phyloP scores from a whole-genome alignment of 2,329 filamentous ascomycete genomes.

The Fusarium concolor region DNA sequence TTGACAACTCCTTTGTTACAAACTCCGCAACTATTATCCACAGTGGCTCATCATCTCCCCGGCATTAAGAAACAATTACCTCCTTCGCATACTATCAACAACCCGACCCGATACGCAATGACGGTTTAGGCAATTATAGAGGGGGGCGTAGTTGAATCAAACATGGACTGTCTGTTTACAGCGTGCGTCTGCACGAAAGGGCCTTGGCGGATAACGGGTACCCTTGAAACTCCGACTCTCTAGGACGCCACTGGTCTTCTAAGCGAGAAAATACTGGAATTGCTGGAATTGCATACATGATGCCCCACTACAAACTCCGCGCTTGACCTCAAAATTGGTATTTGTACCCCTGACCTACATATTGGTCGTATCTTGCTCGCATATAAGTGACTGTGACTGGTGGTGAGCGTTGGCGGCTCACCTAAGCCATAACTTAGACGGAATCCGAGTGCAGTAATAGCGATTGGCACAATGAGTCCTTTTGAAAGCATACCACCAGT shows the following conservation, averaged over 20 bases:
- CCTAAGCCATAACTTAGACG: constrained; percentile 27
- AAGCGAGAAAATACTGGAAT: constrained; percentile 35
- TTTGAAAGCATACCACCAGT: not conserved
- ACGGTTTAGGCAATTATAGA: constrained; percentile 5
- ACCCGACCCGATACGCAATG: constrained; percentile 36
- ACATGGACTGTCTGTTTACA: not conserved
- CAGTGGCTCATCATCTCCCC: constrained; percentile 3
- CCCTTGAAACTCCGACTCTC: constrained; percentile 22
- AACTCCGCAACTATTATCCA: constrained; percentile 17
- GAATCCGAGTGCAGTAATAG: not conserved
- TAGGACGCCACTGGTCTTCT: not conserved
- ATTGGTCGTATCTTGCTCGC: not conserved
- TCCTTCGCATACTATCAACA: constrained; percentile 38
- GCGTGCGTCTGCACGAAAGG: not conserved
- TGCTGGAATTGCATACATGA: constrained; percentile 8
- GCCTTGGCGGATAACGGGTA: constrained; percentile 37
- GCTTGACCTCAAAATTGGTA: constrained; percentile 7
- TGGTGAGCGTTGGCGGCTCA: constrained; percentile 24
- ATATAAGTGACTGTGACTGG: not conserved
- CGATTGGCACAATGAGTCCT: not conserved
- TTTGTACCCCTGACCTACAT: constrained; percentile 16
- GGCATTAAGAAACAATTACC: not conserved
- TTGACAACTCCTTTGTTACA: constrained; percentile 9
- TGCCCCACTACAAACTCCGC: constrained; percentile 29
- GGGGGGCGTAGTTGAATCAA: constrained; percentile 12